Percentiles rank a stretch among this genome's conserved stretches.
These are phyloP conservation scores for Noccaea caerulescens DNA, from an alignment of 345 rosid species.

Conservation along the genomic window DNA sequence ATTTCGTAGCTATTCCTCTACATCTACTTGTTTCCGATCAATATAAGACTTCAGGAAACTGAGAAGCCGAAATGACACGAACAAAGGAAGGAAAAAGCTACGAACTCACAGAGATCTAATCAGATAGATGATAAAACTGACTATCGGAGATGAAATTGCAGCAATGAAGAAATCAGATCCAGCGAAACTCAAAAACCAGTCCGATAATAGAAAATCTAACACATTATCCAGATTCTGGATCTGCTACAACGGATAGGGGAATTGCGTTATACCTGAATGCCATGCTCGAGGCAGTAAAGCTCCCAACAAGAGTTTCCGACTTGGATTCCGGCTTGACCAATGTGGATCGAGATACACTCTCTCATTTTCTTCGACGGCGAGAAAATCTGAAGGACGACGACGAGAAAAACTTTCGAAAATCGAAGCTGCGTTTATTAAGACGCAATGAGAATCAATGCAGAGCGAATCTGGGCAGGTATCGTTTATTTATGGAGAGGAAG, in stretches of 20 bases:
- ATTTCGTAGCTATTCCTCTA: too few species aligned
- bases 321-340: neutral
- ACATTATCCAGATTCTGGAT: too few species aligned
- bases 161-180: neutral
- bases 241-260: neutral
- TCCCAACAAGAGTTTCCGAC: neutral
- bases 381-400: neutral
- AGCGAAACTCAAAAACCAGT: too few species aligned
- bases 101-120: neutral
- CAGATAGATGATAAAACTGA: too few species aligned
- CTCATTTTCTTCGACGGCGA: neutral
- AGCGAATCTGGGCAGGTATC: neutral
- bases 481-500: neutral
- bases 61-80: neutral
- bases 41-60: too few species aligned
- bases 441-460: neutral
- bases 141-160: neutral
- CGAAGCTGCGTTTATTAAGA: slow-evolving; percentile 1
- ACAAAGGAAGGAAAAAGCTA: neutral
- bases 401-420: neutral
- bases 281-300: slow-evolving; percentile 4
- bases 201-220: too few species aligned
- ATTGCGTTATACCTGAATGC: neutral
- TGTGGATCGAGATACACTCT: slow-evolving; percentile 3
- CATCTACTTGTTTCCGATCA: too few species aligned